These are phyloP conservation scores for Irpex lacteus DNA, from an alignment of 1,284 basidiomycete species.

Conservation along the genomic window DNA sequence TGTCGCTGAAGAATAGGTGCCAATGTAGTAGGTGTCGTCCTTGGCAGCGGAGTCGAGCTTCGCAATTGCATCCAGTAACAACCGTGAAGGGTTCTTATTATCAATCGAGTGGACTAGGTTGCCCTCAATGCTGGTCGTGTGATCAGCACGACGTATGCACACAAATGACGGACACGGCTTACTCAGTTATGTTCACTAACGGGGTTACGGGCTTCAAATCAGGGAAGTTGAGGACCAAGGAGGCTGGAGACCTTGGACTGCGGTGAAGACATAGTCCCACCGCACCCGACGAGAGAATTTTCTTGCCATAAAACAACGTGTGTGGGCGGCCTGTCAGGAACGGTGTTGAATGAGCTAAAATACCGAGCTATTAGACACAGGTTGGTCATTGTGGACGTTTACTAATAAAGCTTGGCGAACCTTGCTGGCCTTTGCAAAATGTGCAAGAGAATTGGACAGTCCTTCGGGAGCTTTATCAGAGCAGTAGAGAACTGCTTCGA, in stretches of 20 bases:
- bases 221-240: conserved; percentile 31
- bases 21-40: conserved; percentile 21
- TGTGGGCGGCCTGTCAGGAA: conserved; percentile 82
- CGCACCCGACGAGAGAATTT: conserved; percentile 64
- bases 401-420: conserved; percentile 29
- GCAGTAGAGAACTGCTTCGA: conserved; percentile 56
- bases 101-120: conserved; percentile 74
- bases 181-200: conserved; percentile 58
- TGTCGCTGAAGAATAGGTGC: background rate
- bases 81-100: conserved; percentile 64
- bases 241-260: conserved; percentile 28
- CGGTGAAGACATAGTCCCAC: conserved; percentile 51
- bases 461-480: conserved; percentile 58
- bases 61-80: conserved; percentile 54
- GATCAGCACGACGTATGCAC: background rate
- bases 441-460: conserved; percentile 44
- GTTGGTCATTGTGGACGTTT: background rate
- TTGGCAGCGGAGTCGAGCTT: conserved; percentile 22
- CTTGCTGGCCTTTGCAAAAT: conserved; percentile 50
- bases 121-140: conserved; percentile 54
- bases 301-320: conserved; percentile 65
- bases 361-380: conserved; percentile 50
- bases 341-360: conserved; percentile 78
- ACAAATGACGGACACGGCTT: conserved; percentile 8
- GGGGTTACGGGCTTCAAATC: conserved; percentile 53